Conservation (phyloP, 2,329 filamentous ascomycete species). For the Claviceps sp. region DNA sequence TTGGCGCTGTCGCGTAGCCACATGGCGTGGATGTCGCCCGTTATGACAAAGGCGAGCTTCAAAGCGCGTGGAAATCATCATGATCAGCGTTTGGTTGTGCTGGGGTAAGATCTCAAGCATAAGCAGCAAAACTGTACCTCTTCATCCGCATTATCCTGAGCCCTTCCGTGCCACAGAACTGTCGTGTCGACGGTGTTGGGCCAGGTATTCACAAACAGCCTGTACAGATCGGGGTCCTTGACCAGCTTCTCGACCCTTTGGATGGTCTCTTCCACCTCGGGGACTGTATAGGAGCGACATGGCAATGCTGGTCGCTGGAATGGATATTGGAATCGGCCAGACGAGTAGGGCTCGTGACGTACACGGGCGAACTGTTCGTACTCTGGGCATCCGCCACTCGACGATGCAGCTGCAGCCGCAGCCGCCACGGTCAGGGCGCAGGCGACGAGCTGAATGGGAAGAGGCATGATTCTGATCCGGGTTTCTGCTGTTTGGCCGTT, state of each 20-base stretch:
- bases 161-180: constrained; percentile 52
- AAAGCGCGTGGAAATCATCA: background rate
- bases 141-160: constrained; percentile 43
- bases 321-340: constrained; percentile 63
- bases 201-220: constrained; percentile 59
- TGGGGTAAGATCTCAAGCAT: too few species aligned
- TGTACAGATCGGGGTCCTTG: constrained; percentile 60
- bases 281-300: constrained; percentile 72
- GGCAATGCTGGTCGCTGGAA: constrained; percentile 63
- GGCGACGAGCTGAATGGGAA: constrained; percentile 9
- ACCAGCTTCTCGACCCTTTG: constrained; percentile 52
- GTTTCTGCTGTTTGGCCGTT: too few species aligned
- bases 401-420: constrained; percentile 1
- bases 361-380: constrained; percentile 22
- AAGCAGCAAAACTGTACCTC: constrained; percentile 26
- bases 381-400: constrained; percentile 18
- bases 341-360: constrained; percentile 56
- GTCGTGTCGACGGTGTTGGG: constrained; percentile 67
- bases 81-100: background rate
- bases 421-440: constrained; percentile 19
- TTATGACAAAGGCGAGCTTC: constrained; percentile 65
- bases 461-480: too few species aligned
- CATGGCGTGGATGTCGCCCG: constrained; percentile 82
- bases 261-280: constrained; percentile 65
- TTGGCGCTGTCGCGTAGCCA: constrained; percentile 85